Evolutionary conservation across 208 protist species (phyloP), one percentile per base, ranked within the genome.

Genomic region (Porcisia deanei): DNA sequence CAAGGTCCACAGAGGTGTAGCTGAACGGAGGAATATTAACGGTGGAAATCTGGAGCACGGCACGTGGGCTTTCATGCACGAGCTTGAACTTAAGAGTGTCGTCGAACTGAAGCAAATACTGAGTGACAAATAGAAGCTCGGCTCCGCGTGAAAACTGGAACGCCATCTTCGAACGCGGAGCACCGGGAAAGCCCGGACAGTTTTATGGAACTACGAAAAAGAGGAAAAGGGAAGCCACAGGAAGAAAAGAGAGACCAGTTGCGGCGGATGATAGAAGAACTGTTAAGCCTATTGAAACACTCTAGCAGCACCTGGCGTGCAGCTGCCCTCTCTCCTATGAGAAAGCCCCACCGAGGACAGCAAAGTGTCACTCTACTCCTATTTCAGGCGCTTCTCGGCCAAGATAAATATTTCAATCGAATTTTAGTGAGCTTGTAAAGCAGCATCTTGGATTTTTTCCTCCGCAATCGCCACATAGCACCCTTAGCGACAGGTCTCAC

Each of bases 1-100:
- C 43, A 52, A 87, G 85, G 59, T 81, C 72, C 16, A 93, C 77
- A 1, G 87, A 80, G 30, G 88, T 90, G 74, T 88, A 95, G 64
- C 81, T 91, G 67, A 85, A 89, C 16, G 89, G 85, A 18, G 82
- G 84, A 16, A 93, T 79, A 41, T 78, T 79, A 10, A 81, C 74
- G 12, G 83, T 85, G 20, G 88, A 95, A 7, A 71, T 41, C 54
- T 84, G 73, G 59, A 83, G 57, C 53, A 43, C 76, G 45, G 68
- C 74, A 54, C 61, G 52, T 16, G 58, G 66, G 39, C 74, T 65
- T 43, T 81, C 73, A 18, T 55, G 73, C 12, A 71, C 61, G 3
- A 89, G 73, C 30, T 76, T 80, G 54, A 87, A 83, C 54, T 81
- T 85, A 10, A 88, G 67, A 39, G 84, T 88, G 57, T 83, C 81